A percentile compares a stretch with the other conserved stretches of the same genome.
Evolutionary conservation across 139 green algal genomes (phyloP).

Genomic region (Edaphochlamys debaryana): DNA sequence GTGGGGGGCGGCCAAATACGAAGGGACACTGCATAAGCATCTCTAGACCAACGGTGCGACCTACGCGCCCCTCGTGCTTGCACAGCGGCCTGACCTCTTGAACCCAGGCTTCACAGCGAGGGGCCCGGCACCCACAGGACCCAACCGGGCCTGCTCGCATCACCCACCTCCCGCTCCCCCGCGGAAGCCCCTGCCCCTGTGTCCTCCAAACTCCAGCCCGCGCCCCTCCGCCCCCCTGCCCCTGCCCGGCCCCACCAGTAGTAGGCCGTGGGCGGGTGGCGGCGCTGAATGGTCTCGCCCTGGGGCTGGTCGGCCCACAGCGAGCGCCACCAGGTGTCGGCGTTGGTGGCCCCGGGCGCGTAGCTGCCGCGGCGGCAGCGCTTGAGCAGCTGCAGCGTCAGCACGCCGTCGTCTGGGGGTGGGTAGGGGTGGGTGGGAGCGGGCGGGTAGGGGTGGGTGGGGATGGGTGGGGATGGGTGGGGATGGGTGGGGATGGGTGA

Average conservation of each 20-base stretch:
- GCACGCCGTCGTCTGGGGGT: slow-evolving; percentile 72
- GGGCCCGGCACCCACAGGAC: too few species aligned
- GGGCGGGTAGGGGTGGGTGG: background rate
- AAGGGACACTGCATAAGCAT: background rate
- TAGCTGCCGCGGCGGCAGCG: slow-evolving; percentile 82
- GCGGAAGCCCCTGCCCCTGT: too few species aligned
- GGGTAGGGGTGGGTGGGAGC: background rate
- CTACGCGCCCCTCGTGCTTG: too few species aligned
- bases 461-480: background rate
- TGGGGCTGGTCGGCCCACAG: slow-evolving; percentile 40
- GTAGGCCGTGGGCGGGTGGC: slow-evolving; percentile 19
- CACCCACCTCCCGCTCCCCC: too few species aligned
- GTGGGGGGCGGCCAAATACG: background rate
- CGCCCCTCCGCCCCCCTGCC: background rate
- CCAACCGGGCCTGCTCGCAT: too few species aligned
- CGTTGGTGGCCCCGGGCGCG: slow-evolving; percentile 72
- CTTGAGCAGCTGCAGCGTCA: slow-evolving; percentile 87
- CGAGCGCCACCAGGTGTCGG: slow-evolving; percentile 78
- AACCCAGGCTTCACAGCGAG: too few species aligned
- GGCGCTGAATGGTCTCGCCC: background rate
- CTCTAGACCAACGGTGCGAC: background rate
- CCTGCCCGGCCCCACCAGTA: slow-evolving; percentile 1
- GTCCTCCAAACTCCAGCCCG: background rate
- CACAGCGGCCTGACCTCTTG: too few species aligned
- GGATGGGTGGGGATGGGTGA: background rate